Percentiles rank a stretch among this genome's conserved stretches.
phyloP scores from a whole-genome alignment of 352 stramenopile species.

The Phytopythium boreale region DNA sequence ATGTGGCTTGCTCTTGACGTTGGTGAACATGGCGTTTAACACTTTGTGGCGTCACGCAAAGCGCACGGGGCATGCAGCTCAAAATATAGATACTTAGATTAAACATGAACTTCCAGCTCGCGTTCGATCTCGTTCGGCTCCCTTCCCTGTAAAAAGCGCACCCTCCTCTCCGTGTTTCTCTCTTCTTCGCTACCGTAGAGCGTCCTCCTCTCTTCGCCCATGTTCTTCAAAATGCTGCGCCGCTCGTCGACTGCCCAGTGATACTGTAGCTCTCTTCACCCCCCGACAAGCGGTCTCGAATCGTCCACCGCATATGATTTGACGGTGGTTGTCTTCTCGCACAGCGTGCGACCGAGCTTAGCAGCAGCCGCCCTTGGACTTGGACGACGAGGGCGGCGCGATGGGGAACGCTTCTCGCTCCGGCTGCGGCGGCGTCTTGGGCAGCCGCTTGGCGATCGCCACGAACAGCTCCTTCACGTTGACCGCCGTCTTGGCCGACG shows the following conservation, averaged over 20 bases:
- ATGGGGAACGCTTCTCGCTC: conserved; percentile 85
- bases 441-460: conserved; percentile 91
- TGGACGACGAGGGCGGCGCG: conserved; percentile 69
- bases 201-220: not conserved
- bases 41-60: too few relatives aligned
- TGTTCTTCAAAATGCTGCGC: conserved; percentile 8
- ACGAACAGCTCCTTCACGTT: conserved; percentile 99
- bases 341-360: conserved; percentile 27
- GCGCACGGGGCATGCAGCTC: conserved; percentile 2
- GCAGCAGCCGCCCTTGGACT: conserved; percentile 79
- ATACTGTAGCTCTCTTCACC: not conserved
- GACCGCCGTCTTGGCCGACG: conserved; percentile 98
- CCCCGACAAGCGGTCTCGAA: not conserved
- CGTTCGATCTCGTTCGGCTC: conserved; percentile 27
- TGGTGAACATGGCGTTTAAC: not conserved
- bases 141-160: not conserved
- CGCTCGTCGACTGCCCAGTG: not conserved
- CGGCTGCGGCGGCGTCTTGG: conserved; percentile 79
- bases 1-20: not conserved
- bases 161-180: conserved; percentile 6
- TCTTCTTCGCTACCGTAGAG: conserved; percentile 9
- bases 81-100: conserved; percentile 58
- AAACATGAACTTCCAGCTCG: conserved; percentile 39
- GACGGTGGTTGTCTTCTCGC: not conserved
- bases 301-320: not conserved